Percentiles rank a stretch among this genome's conserved stretches.
These are phyloP conservation scores for Ophiostoma quercus DNA, from an alignment of 2,329 filamentous ascomycete species.

Conservation along the genomic window DNA sequence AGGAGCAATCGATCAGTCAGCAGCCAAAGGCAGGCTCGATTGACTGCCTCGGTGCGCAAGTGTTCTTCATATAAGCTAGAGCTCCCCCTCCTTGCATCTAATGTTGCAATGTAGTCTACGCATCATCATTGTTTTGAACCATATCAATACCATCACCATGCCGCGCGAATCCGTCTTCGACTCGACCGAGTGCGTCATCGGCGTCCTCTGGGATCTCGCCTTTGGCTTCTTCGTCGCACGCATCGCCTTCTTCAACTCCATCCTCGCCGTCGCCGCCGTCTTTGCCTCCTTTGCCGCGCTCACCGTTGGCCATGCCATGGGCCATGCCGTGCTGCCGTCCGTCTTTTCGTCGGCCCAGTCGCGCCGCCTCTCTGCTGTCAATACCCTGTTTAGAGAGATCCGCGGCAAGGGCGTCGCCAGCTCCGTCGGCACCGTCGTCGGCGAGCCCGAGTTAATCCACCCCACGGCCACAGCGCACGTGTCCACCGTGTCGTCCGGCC, in stretches of 20 bases:
- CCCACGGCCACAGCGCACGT: conserved; percentile 11
- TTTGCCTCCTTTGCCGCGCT: conserved; percentile 25
- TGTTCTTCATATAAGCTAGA: not conserved
- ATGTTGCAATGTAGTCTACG: too few relatives aligned
- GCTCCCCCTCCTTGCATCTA: not conserved
- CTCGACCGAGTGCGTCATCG: conserved; percentile 35
- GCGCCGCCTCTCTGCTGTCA: not conserved
- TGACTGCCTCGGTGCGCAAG: not conserved
- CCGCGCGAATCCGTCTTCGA: conserved; percentile 29
- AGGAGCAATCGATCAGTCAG: too few relatives aligned
- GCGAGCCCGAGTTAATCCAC: conserved; percentile 10
- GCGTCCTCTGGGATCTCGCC: conserved; percentile 38
- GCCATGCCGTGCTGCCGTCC: conserved; percentile 14
- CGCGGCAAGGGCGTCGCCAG: conserved; percentile 10
- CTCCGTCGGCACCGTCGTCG: not conserved
- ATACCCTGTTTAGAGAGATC: conserved; percentile 4
- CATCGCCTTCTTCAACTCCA: conserved; percentile 24
- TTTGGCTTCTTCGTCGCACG: conserved; percentile 33
- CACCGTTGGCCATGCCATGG: conserved; percentile 24
- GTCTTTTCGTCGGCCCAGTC: conserved; percentile 1
- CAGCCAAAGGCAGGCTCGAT: too few relatives aligned
- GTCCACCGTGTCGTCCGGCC: not conserved
- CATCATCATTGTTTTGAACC: not conserved
- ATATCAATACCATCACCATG: conserved; percentile 6
- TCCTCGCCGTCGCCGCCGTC: conserved; percentile 34